phyloP scores from a whole-genome alignment of 495 filamentous ascomycete genomes.

The Baudoinia panamericana region DNA sequence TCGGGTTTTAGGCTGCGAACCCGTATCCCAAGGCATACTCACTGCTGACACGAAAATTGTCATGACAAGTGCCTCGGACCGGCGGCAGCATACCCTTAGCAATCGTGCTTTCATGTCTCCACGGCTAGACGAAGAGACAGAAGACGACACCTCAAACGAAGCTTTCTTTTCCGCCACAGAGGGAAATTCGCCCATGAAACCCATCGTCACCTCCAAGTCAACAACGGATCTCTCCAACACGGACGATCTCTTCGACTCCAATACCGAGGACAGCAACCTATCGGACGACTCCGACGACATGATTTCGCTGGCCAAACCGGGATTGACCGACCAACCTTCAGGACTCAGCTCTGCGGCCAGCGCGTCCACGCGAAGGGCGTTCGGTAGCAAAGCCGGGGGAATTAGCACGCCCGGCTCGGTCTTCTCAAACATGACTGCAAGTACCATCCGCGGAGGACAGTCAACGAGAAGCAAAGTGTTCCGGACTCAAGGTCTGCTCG shows the following conservation, averaged over 20 bases:
- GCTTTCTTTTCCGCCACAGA: slow-evolving; percentile 81
- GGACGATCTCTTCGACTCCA: slow-evolving; percentile 28
- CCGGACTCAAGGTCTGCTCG: slow-evolving; percentile 63
- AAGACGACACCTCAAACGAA: slow-evolving; percentile 69
- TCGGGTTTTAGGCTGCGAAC: slow-evolving; percentile 50
- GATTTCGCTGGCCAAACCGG: slow-evolving; percentile 70
- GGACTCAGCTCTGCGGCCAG: slow-evolving; percentile 59
- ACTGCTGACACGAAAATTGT: slow-evolving; percentile 54
- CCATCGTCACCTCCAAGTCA: slow-evolving; percentile 36
- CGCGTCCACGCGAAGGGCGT: slow-evolving; percentile 57
- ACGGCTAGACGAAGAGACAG: slow-evolving; percentile 50
- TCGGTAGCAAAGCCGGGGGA: slow-evolving; percentile 49
- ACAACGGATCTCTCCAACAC: slow-evolving; percentile 39
- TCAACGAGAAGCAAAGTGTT: slow-evolving; percentile 50
- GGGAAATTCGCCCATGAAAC: slow-evolving; percentile 36
- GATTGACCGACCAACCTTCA: slow-evolving; percentile 51
- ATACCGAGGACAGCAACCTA: slow-evolving; percentile 28
- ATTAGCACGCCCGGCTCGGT: slow-evolving; percentile 68
- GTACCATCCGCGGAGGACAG: slow-evolving; percentile 53
- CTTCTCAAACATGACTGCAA: slow-evolving; percentile 69
- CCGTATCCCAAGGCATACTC: slow-evolving; percentile 74
- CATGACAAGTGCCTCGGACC: slow-evolving; percentile 33
- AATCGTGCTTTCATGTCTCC: slow-evolving; percentile 12
- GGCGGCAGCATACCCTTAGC: slow-evolving; percentile 40
- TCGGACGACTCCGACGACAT: slow-evolving; percentile 33